Percentiles rank a stretch among this genome's conserved stretches.
Conservation (phyloP, 2,329 filamentous ascomycete genomes). For the Amphichorda felina region DNA sequence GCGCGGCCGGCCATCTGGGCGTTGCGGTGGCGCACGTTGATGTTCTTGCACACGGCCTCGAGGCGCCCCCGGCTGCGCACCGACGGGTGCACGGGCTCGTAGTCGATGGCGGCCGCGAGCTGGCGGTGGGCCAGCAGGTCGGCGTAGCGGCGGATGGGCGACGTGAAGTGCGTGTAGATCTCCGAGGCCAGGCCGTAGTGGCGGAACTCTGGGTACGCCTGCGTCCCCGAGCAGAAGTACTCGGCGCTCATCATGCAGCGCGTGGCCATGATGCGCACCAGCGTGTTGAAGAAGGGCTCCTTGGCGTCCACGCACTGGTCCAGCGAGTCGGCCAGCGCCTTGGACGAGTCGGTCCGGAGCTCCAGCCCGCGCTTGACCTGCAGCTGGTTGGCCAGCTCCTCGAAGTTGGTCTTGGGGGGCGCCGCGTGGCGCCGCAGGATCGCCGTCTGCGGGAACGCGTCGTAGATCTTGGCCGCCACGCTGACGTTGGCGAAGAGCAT, state of each 20-base stretch:
- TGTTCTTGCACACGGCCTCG: conserved; percentile 93
- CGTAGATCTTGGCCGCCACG: conserved; percentile 82
- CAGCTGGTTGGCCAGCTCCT: conserved; percentile 84
- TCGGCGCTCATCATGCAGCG: conserved; percentile 99
- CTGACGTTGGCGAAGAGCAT: conserved; percentile 98
- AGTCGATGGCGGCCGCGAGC: conserved; percentile 88
- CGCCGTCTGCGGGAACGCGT: conserved; percentile 88
- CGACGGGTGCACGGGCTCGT: conserved; percentile 73
- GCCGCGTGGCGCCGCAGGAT: conserved; percentile 85
- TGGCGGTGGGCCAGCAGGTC: conserved; percentile 91
- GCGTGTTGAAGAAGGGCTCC: conserved; percentile 96
- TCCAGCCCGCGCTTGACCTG: conserved; percentile 75
- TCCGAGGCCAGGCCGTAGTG: conserved; percentile 94
- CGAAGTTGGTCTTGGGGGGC: conserved; percentile 92
- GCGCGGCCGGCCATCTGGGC: conserved; percentile 91
- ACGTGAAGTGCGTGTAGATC: conserved; percentile 98
- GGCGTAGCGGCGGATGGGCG: conserved; percentile 93
- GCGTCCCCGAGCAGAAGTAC: conserved; percentile 92
- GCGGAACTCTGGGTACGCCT: conserved; percentile 86
- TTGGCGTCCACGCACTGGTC: conserved; percentile 68
- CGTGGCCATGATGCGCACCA: conserved; percentile 93
- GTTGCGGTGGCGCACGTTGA: conserved; percentile 94
- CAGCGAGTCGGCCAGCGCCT: conserved; percentile 85
- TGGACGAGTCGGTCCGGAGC: conserved; percentile 74
- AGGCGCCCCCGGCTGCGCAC: conserved; percentile 74